phyloP scores from a whole-genome alignment of 805 yeast genomes.

The Cyberlindnera xishuangbannaensis region DNA sequence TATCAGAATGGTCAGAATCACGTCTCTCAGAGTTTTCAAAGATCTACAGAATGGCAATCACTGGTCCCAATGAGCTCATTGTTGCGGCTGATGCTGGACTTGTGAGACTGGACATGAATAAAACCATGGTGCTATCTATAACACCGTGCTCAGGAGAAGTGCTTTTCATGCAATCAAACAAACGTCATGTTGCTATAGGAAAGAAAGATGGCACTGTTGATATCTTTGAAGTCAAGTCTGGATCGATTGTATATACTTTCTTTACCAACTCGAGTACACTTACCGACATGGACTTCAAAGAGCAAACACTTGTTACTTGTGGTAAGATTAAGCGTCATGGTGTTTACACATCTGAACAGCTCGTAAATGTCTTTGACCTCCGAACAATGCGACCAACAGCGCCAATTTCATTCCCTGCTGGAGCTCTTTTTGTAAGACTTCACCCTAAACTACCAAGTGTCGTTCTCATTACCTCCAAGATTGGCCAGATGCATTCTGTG shows the following conservation, averaged over 20 bases:
- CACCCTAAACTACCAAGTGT: constrained; percentile 85
- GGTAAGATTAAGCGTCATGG: constrained; percentile 70
- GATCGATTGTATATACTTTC: constrained; percentile 45
- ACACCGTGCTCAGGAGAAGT: constrained; percentile 40
- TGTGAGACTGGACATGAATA: constrained; percentile 37
- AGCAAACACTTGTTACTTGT: constrained; percentile 67
- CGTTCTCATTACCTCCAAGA: constrained; percentile 62
- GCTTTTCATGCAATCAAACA: constrained; percentile 42
- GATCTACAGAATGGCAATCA: constrained; percentile 26
- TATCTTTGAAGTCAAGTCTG: constrained; percentile 50
- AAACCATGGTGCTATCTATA: constrained; percentile 30
- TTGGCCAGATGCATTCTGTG: constrained; percentile 81
- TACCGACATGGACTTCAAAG: constrained; percentile 60
- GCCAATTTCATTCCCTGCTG: constrained; percentile 85
- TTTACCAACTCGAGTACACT: constrained; percentile 55
- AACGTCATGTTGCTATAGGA: constrained; percentile 54
- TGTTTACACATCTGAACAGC: constrained; percentile 60
- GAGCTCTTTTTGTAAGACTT: constrained; percentile 76
- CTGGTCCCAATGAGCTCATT: constrained; percentile 37
- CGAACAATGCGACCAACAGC: constrained; percentile 64
- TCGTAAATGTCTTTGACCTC: constrained; percentile 77
- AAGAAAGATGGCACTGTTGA: constrained; percentile 56
- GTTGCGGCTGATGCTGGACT: constrained; percentile 39
- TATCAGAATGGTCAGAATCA: constrained; percentile 29
- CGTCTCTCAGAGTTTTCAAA: constrained; percentile 28